Conservation (phyloP, 805 yeast genomes). For the Brettanomyces nanus region DNA sequence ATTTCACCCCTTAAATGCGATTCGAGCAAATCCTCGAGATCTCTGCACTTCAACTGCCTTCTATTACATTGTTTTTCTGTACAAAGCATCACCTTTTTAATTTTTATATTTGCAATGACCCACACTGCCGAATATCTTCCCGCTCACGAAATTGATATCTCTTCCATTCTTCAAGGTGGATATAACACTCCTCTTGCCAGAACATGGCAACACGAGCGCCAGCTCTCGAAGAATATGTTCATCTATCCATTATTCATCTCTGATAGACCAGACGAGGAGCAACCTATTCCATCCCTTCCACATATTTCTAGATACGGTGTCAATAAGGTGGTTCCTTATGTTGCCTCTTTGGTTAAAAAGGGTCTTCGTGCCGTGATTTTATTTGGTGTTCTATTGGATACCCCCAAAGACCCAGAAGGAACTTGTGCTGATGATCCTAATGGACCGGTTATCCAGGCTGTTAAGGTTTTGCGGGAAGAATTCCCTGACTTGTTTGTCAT, state of each 20-base stretch:
- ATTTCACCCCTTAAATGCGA: too few relatives aligned
- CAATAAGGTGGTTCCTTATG: conserved; percentile 67
- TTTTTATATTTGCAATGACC: too few relatives aligned
- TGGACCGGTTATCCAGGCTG: conserved; percentile 86
- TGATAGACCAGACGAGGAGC: conserved; percentile 74
- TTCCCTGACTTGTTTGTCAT: conserved; percentile 83
- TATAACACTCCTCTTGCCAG: conserved; percentile 85
- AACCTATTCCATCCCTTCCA: conserved; percentile 69
- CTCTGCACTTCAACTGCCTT: too few relatives aligned
- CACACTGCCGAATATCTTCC: conserved; percentile 69
- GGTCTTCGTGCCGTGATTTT: conserved; percentile 82
- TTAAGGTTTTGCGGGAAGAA: conserved; percentile 48
- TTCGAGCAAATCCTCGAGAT: too few relatives aligned
- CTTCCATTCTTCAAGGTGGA: conserved; percentile 86
- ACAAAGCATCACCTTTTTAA: too few relatives aligned
- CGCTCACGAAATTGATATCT: conserved; percentile 47
- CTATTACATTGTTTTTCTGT: too few relatives aligned
- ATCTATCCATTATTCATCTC: conserved; percentile 87
- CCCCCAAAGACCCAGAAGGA: conserved; percentile 73
- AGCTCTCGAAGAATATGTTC: conserved; percentile 78
- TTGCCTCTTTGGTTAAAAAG: conserved; percentile 59
- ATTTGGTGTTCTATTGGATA: conserved; percentile 84
- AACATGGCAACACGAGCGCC: conserved; percentile 86
- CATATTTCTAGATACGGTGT: conserved; percentile 83
- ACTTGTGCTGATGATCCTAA: conserved; percentile 92